A percentile compares a stretch with the other conserved stretches of the same genome.
Evolutionary conservation across 371 early-diverging fungal genomes (phyloP).

Genomic region (Mucor plumbeus): DNA sequence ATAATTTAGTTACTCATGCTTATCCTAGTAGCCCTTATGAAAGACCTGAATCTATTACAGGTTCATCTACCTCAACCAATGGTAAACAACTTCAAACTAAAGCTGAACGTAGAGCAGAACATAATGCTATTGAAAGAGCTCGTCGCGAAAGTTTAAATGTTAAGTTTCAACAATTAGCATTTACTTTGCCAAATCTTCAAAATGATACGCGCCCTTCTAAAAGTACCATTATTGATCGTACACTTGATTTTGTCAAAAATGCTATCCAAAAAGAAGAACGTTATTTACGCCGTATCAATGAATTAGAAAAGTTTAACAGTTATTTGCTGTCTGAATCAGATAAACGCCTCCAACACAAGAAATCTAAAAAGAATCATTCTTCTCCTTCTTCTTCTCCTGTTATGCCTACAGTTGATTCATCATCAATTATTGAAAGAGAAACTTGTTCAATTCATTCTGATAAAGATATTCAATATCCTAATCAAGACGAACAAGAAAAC

Average conservation of each 20-base stretch:
- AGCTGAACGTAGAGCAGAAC: slow-evolving; percentile 73
- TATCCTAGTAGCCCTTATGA: slow-evolving; percentile 26
- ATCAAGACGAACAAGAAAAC: neutral
- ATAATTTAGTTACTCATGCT: slow-evolving; percentile 10
- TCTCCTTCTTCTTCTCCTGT: slow-evolving; percentile 3
- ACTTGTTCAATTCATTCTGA: neutral
- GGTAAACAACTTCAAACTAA: slow-evolving; percentile 38
- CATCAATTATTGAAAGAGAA: neutral
- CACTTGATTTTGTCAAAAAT: slow-evolving; percentile 59
- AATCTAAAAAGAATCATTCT: slow-evolving; percentile 1
- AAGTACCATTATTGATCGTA: slow-evolving; percentile 73
- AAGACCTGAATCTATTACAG: slow-evolving; percentile 10
- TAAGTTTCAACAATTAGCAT: slow-evolving; percentile 75
- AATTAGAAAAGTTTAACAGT: slow-evolving; percentile 39
- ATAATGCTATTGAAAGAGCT: slow-evolving; percentile 80
- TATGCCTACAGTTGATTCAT: neutral
- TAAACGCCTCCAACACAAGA: slow-evolving; percentile 5
- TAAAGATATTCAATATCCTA: neutral
- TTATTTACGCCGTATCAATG: slow-evolving; percentile 34
- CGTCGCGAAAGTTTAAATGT: slow-evolving; percentile 75
- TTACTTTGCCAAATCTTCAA: slow-evolving; percentile 68
- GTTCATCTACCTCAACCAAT: neutral
- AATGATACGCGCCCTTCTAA: slow-evolving; percentile 76
- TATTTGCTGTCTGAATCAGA: slow-evolving; percentile 36
- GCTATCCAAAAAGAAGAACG: slow-evolving; percentile 47